Evolutionary conservation across 2,329 filamentous ascomycete genomes (phyloP), one percentile per base, ranked within the genome.

Genomic region (Beauveria sp.): DNA sequence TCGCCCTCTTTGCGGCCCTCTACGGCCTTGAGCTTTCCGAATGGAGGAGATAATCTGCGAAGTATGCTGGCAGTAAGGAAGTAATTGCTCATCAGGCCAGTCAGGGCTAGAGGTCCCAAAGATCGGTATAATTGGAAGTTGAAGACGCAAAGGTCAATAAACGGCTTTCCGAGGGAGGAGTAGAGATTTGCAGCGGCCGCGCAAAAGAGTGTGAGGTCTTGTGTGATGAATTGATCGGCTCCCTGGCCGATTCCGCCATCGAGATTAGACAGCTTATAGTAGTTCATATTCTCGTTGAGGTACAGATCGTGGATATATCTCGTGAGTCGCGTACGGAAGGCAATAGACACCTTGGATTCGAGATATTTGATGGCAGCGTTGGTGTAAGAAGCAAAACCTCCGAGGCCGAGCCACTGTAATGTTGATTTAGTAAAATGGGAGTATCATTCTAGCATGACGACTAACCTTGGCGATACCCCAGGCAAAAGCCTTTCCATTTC

Each of bases 281-380:
- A 99, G 71, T 96, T 96, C 66, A 96, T 84, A 67, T 95, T 92
- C 62, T 96, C 89, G 72, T 96, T 96, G 18, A 99, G 83, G 70
- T 99, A 99, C 9, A 99, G 79, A 70, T 99, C 95, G 75, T 99
- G 95, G 60, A 99, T 96, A 73, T 99, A 99, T 67, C 95, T 83
- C 2, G 95, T 99, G 16, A 99, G 81, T 12, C 95, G 86, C 5
- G 95, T 99, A 48, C 95, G 88, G 82, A 99, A 99, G 40, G 96
- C 93, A 67, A 99, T 99, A 7, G 93, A 96, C 60, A 99, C 92
- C 78, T 99, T 99, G 56, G 91, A 93, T 75, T 99, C 93, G 65
- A 99, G 83, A 76, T 90, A 99, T 75, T 98, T 98, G 80, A 99
- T 99, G 89, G 96, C 97, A 60, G 93, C 92, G 74, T 99, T 99